Base-by-base conservation (phyloP, 495 filamentous ascomycete genomes). In the Penicillium samsonianum region DNA sequence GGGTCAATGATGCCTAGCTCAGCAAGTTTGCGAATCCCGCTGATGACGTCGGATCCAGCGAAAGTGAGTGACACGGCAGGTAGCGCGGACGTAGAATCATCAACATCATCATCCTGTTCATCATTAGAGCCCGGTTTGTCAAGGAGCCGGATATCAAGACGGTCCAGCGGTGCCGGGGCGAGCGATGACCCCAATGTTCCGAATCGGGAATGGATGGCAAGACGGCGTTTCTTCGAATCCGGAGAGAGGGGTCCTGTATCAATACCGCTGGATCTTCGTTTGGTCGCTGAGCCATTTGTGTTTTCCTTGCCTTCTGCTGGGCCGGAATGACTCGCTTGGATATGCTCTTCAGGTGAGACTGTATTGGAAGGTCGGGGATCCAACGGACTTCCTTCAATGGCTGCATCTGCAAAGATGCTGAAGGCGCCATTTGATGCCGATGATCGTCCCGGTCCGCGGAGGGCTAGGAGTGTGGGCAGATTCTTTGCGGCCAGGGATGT, bases 11-110 rank as follows among this genome's bases (percentile, higher is more conserved):
- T 77, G 0, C 90, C 90, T 11, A 76, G 61, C 65, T 94, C 91
- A 0, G 91, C 85, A 26, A 95, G 78, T 64, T 86, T 81, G 46
- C 90, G 78, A 26, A 95, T 77, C 0, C 91, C 91, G 2, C 85
- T 83, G 67, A 95, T 92, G n/a, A 96, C 83, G 66, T 96, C 90
- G 0, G 77, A 63, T 0, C 91, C 91, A 25, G 86, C 78, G 54
- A 96, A 89, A 0, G 81, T 82, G 0, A 95, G 61, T 11, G 83
- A 81, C 0, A 94, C 44, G 3, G 69, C 57, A 8, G 71, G 71
- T 14, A 63, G 40, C 25, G 60, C 47, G 5, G 48, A 43, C 5
- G 37, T 20, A 20, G 33, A 26, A 4, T 31, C 35, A 35, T 44
- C 37, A 12, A 60, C 65, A 12, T 61, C 43, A 37, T 67, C 63